phyloP scores from a whole-genome alignment of 441 rosid species.

The Arabidopsis lyrata region DNA sequence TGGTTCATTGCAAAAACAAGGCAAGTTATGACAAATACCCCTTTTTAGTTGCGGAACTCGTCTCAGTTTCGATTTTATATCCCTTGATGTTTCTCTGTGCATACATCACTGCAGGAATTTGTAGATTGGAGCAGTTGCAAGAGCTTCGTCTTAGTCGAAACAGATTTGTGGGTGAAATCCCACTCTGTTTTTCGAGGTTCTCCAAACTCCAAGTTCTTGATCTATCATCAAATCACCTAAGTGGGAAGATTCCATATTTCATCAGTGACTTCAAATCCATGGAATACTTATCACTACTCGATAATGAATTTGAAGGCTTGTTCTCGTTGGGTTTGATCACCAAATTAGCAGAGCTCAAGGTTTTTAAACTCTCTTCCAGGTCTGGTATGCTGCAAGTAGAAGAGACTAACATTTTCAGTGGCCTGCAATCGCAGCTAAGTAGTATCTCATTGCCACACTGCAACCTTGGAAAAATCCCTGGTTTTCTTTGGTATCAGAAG shows the following conservation, averaged over 20 bases:
- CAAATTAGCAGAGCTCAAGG: constrained; percentile 31
- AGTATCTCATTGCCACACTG: constrained; percentile 7
- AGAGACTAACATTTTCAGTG: constrained; percentile 9
- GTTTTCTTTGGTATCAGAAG: constrained; percentile 29
- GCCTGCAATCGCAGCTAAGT: constrained; percentile 24
- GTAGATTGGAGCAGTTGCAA: constrained; percentile 16
- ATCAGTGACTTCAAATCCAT: constrained; percentile 15
- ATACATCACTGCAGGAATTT: constrained; percentile 27
- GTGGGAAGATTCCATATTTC: constrained; percentile 30
- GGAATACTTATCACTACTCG: constrained; percentile 31
- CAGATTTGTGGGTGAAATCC: constrained; percentile 21
- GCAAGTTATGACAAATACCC: constrained; percentile 11
- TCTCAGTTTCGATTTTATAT: constrained; percentile 1
- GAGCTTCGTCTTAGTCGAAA: constrained; percentile 22
- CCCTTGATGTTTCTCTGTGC: constrained; percentile 2
- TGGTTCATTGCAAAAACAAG: constrained; percentile 34
- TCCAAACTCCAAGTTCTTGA: constrained; percentile 32
- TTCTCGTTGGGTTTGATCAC: constrained; percentile 29
- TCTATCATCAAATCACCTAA: constrained; percentile 32
- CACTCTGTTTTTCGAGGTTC: constrained; percentile 23
- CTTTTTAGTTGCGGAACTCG: not conserved
- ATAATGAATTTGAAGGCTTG: constrained; percentile 36
- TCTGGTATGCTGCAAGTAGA: constrained; percentile 17
- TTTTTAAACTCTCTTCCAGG: constrained; percentile 29
- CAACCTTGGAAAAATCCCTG: constrained; percentile 22